Evolutionary conservation across 2,329 filamentous ascomycete species (phyloP).

Genomic region (Claviceps sp.): DNA sequence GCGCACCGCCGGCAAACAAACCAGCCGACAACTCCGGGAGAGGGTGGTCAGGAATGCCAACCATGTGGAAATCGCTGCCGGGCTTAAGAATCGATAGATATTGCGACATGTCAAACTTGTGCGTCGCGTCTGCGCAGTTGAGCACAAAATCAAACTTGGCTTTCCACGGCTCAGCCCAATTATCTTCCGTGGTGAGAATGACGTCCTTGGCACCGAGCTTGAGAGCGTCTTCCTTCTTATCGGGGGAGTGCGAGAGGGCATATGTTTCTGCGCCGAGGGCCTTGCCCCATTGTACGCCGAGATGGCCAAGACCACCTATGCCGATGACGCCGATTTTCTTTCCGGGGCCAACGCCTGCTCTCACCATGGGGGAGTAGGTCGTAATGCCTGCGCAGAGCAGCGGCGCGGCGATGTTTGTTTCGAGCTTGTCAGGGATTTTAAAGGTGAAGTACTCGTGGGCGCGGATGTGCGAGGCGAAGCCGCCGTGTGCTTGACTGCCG

Average conservation of each 20-base stretch:
- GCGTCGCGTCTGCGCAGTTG: slow-evolving; percentile 34
- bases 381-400: slow-evolving; percentile 72
- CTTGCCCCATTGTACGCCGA: slow-evolving; percentile 57
- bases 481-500: slow-evolving; percentile 52
- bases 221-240: slow-evolving; percentile 46
- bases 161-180: slow-evolving; percentile 43
- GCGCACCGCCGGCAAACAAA: slow-evolving; percentile 35
- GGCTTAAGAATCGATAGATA: slow-evolving; percentile 40
- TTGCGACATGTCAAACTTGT: slow-evolving; percentile 39
- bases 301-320: slow-evolving; percentile 61
- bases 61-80: slow-evolving; percentile 42
- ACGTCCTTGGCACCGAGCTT: slow-evolving; percentile 49
- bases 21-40: slow-evolving; percentile 28
- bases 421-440: slow-evolving; percentile 40
- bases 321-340: slow-evolving; percentile 60
- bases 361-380: slow-evolving; percentile 53
- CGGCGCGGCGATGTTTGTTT: slow-evolving; percentile 42
- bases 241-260: slow-evolving; percentile 45
- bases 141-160: slow-evolving; percentile 38
- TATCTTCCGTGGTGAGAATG: slow-evolving; percentile 32
- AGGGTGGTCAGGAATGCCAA: slow-evolving; percentile 40
- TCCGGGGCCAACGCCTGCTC: slow-evolving; percentile 55
- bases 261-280: slow-evolving; percentile 56
- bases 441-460: slow-evolving; percentile 45
- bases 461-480: slow-evolving; percentile 37